Percentiles rank a stretch among this genome's conserved stretches.
Conservation (phyloP, 768 basidiomycete species). For the Mycena leptocephala region DNA sequence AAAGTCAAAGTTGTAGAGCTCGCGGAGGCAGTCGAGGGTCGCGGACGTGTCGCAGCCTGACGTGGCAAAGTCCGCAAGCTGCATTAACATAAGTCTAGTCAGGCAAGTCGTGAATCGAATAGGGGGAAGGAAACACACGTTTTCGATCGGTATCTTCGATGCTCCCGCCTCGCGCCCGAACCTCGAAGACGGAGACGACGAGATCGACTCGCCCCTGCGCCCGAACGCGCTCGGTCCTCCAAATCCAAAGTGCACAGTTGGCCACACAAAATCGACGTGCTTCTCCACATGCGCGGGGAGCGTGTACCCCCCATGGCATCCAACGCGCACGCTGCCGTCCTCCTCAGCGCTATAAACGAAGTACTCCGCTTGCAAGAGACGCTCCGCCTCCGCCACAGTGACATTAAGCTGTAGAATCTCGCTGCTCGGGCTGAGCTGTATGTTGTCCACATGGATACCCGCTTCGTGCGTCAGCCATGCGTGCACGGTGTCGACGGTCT, state of each 20-base stretch:
- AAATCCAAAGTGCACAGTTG: no score
- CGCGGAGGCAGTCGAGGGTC: slow-evolving; percentile 26
- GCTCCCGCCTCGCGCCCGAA: no score
- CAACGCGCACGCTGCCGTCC: slow-evolving; percentile 9
- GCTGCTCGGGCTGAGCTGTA: slow-evolving; percentile 6
- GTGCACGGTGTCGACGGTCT: no score
- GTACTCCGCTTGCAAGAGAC: slow-evolving; percentile 15
- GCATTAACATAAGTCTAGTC: neutral
- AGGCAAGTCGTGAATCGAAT: neutral
- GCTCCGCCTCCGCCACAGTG: slow-evolving; percentile 22
- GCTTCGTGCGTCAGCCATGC: slow-evolving; percentile 9
- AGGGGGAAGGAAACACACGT: neutral
- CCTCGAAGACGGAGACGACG: no score
- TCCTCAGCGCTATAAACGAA: slow-evolving; percentile 14
- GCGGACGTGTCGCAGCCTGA: slow-evolving; percentile 20
- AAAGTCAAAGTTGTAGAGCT: slow-evolving; percentile 30
- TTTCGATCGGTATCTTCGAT: no score
- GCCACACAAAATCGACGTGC: no score
- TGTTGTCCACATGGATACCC: slow-evolving; percentile 14
- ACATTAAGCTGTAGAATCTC: slow-evolving; percentile 16
- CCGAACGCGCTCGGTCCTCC: no score
- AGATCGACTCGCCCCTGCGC: no score
- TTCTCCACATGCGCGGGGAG: no score
- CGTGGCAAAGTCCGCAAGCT: slow-evolving; percentile 13
- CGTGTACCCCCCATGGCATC: slow-evolving; percentile 20